Percentiles rank a stretch among this genome's conserved stretches.
Evolutionary conservation across 805 yeast species (phyloP).

Genomic region (Pichia gijzeniarum): DNA sequence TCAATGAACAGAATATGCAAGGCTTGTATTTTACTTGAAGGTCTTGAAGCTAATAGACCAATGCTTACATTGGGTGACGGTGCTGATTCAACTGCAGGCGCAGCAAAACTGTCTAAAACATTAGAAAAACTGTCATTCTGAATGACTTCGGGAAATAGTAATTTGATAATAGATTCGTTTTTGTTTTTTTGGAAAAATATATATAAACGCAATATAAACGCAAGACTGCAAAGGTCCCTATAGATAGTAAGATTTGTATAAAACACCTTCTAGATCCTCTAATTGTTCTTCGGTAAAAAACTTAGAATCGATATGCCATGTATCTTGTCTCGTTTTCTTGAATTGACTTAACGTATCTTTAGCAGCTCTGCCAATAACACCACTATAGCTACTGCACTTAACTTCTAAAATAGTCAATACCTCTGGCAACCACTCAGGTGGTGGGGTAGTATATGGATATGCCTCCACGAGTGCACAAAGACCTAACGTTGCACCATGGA

Average conservation of each 20-base stretch:
- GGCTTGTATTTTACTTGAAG: conserved; percentile 85
- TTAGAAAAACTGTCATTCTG: conserved; percentile 62
- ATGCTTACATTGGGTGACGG: conserved; percentile 51
- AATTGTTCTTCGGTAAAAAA: conserved; percentile 72
- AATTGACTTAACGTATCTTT: conserved; percentile 76
- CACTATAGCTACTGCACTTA: conserved; percentile 65
- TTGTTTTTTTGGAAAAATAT: background rate
- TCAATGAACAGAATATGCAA: conserved; percentile 87
- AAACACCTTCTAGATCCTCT: conserved; percentile 89
- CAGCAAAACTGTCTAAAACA: conserved; percentile 54
- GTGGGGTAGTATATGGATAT: conserved; percentile 85
- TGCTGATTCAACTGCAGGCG: conserved; percentile 40
- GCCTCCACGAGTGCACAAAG: conserved; percentile 84
- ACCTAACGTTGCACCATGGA: conserved; percentile 87
- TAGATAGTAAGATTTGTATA: conserved; percentile 88
- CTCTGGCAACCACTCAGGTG: conserved; percentile 83
- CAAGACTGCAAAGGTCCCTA: conserved; percentile 28
- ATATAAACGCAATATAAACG: too few relatives aligned
- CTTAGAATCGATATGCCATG: conserved; percentile 87
- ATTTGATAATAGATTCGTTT: background rate
- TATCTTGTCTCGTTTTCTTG: conserved; percentile 87
- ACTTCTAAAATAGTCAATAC: conserved; percentile 64
- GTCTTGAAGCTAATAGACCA: conserved; percentile 72
- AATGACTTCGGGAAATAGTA: background rate
- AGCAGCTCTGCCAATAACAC: conserved; percentile 76